Conservation (phyloP, 1,284 basidiomycete species). For the Cryptococcus sp. region DNA sequence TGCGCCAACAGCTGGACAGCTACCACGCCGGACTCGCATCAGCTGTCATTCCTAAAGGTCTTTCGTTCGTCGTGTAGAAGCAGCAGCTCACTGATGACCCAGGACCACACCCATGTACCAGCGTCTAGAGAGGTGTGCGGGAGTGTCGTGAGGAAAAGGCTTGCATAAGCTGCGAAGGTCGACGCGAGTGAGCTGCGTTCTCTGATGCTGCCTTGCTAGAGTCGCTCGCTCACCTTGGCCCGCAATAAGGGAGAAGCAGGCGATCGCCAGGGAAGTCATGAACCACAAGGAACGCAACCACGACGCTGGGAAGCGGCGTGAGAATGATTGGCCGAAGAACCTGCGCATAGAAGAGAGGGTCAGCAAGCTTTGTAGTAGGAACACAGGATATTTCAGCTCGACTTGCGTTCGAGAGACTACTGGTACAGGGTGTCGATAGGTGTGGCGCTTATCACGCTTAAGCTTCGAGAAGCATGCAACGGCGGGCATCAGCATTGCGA, state of each 20-base stretch:
- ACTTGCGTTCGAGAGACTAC: slow-evolving; percentile 35
- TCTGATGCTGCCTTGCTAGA: background rate
- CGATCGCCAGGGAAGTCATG: slow-evolving; percentile 54
- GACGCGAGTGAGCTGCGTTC: no score
- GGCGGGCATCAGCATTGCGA: slow-evolving; percentile 57
- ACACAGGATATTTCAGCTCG: background rate
- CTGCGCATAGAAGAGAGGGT: slow-evolving; percentile 11
- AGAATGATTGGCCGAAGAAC: slow-evolving; percentile 52
- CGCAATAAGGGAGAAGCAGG: slow-evolving; percentile 55
- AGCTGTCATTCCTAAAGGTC: background rate
- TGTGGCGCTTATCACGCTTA: slow-evolving; percentile 48
- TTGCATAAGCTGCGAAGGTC: slow-evolving; percentile 51
- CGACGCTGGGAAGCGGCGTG: slow-evolving; percentile 53
- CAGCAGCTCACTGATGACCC: slow-evolving; percentile 51
- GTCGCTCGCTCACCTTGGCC: slow-evolving; percentile 46
- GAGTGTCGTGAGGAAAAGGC: slow-evolving; percentile 55
- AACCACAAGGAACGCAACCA: slow-evolving; percentile 60
- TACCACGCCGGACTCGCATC: slow-evolving; percentile 1
- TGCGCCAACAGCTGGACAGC: slow-evolving; percentile 53
- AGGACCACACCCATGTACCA: slow-evolving; percentile 57
- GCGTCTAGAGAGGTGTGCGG: slow-evolving; percentile 58
- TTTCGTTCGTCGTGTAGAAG: no score
- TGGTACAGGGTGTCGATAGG: slow-evolving; percentile 38
- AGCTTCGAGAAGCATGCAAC: slow-evolving; percentile 52
- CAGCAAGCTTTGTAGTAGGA: background rate